A percentile compares a stretch with the other conserved stretches of the same genome.
Conservation (phyloP, 306 rosid genomes). For the Sophora flavescens region DNA sequence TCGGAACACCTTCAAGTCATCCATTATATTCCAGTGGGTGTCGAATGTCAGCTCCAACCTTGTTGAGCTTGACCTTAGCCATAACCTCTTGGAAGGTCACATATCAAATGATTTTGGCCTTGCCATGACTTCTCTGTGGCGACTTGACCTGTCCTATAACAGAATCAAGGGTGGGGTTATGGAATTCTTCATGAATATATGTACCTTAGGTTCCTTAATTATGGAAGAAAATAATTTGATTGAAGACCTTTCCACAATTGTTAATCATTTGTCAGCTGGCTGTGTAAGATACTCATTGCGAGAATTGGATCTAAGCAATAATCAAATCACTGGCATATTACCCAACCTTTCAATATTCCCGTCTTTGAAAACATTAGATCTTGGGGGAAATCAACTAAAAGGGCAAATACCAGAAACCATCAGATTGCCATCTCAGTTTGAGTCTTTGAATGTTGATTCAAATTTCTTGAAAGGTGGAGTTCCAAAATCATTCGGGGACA, state of each 20-base stretch:
- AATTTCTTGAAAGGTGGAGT: slow-evolving; percentile 35
- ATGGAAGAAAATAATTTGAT: background rate
- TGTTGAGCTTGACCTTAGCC: slow-evolving; percentile 9
- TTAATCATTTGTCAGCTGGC: slow-evolving; percentile 26
- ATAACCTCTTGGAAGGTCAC: slow-evolving; percentile 13
- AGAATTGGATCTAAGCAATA: slow-evolving; percentile 10
- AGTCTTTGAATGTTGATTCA: background rate
- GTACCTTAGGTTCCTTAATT: background rate
- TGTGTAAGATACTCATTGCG: slow-evolving; percentile 24
- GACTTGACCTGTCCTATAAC: background rate
- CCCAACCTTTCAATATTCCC: slow-evolving; percentile 26
- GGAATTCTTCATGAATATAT: background rate
- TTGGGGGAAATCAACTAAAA: background rate
- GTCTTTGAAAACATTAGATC: slow-evolving; percentile 3
- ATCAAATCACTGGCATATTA: slow-evolving; percentile 30
- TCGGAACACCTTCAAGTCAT: background rate
- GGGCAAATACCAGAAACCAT: background rate
- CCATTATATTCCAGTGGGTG: slow-evolving; percentile 21
- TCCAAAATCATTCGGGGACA: slow-evolving; percentile 24
- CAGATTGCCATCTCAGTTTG: background rate
- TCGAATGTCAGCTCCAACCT: slow-evolving; percentile 22
- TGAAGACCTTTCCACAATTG: background rate
- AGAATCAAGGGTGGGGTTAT: background rate
- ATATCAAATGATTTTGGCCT: slow-evolving; percentile 27
- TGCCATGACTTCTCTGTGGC: background rate